These are phyloP conservation scores for Leishmania braziliensis DNA, from an alignment of 208 protist genomes.

Conservation along the genomic window DNA sequence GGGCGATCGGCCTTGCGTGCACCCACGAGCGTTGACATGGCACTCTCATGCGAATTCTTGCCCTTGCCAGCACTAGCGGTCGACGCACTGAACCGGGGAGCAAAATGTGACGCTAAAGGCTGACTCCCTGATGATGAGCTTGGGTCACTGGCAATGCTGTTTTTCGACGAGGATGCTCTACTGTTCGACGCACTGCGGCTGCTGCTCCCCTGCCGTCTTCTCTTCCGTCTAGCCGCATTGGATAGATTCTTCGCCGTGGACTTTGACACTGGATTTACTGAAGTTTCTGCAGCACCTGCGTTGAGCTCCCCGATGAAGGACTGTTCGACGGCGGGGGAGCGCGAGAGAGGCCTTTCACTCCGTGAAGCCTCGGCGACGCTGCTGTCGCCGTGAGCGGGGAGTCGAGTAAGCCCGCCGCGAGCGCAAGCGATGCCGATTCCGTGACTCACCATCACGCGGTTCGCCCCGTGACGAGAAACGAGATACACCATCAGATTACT, in stretches of 20 bases:
- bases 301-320: not conserved
- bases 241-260: not conserved
- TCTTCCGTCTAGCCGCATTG: not conserved
- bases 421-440: constrained; percentile 45
- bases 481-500: constrained; percentile 73
- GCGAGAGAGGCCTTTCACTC: not conserved
- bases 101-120: not conserved
- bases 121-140: not conserved
- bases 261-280: not conserved
- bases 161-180: not conserved
- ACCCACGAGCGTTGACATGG: not conserved
- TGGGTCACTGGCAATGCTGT: not conserved
- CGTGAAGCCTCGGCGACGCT: not conserved
- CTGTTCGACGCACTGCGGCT: not conserved
- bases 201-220: not conserved
- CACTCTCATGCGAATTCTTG: not conserved
- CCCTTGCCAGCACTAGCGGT: not conserved
- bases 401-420: not conserved
- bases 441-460: constrained; percentile 34
- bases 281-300: not conserved
- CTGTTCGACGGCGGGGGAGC: not conserved
- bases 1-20: not conserved
- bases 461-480: constrained; percentile 41
- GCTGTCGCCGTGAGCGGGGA: not conserved
- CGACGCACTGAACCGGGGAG: not conserved